phyloP scores from a whole-genome alignment of 257 asterid genomes.

The Solanum piurae region DNA sequence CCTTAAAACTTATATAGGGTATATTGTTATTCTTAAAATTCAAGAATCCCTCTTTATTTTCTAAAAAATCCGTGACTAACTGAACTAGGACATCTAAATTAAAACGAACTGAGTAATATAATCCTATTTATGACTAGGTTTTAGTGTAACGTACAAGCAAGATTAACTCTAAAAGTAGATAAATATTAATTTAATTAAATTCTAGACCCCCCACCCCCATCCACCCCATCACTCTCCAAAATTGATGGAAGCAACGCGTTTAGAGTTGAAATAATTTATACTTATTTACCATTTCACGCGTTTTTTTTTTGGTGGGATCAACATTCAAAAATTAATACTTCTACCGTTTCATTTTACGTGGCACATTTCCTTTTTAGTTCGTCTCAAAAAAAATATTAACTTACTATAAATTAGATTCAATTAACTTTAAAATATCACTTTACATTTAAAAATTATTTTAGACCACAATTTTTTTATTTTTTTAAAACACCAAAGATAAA shows the following conservation, averaged over 20 bases:
- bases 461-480: not conserved
- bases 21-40: not conserved
- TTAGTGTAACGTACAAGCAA: not conserved
- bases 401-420: no score
- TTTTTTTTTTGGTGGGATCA: slow-evolving; percentile 42
- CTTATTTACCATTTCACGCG: slow-evolving; percentile 41
- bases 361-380: accelerated
- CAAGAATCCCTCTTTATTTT: not conserved
- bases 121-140: not conserved
- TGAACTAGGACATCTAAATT: not conserved
- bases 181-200: not conserved
- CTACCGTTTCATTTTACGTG: no score
- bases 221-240: not conserved
- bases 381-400: accelerated
- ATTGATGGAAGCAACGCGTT: not conserved
- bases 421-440: not conserved
- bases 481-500: accelerated
- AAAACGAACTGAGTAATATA: not conserved
- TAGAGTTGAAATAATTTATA: not conserved
- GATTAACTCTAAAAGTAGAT: not conserved
- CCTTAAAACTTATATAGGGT: not conserved
- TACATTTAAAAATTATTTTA: no score
- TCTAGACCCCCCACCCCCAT: not conserved
- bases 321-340: not conserved
- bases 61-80: accelerated